Evolutionary conservation across 305 asterid species (phyloP), one percentile per base, ranked within the genome.

Genomic region (Petunia hybrid): DNA sequence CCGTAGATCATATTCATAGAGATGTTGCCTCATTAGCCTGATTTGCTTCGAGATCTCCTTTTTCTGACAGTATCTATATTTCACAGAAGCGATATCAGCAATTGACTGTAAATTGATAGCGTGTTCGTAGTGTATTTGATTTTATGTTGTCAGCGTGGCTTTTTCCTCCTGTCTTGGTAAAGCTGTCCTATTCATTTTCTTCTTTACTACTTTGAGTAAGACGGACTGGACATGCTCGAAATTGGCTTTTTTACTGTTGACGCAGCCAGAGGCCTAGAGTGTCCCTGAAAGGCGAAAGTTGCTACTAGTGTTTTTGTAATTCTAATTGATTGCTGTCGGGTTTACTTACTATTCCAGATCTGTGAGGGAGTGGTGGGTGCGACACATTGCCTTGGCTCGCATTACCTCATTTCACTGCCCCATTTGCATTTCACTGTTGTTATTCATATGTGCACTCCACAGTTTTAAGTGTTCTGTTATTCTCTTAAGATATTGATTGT

Each of bases 121-220:
- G 2, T 66, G 51, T 14, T 40, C 40, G 2, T 3, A 64, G 51
- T 14, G 31, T 22, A 22, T 22, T 22, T 22, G 16, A 31, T 4
- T 13, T n/a, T 0, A 2, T 71, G 12, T 35, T 48, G 35, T 48
- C 35, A 12, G 62, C 39, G 12, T 69, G 16, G 12, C 31, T 35
- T 35, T 51, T 71, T 71, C 78, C 14, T 71, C 5, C 8, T 35
- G 45, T 48, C 78, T 71, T 48, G 77, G 31, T 31, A 70, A 48
- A 22, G 22, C 31, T 10, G 62, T 71, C 35, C 22, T 12, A 48
- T 35, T 71, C 40, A 69, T 43, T 61, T 61, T 61, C 66, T 61
- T 39, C 39, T 31, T 2, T 2, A 61, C 2, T 5, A 31, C 59
- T 31, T 48, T 38, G 22, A 46, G 78, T 36, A 35, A 71, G 35